These are phyloP conservation scores for Sanghuangporus weigelae DNA, from an alignment of 1,284 basidiomycete species.

Conservation along the genomic window DNA sequence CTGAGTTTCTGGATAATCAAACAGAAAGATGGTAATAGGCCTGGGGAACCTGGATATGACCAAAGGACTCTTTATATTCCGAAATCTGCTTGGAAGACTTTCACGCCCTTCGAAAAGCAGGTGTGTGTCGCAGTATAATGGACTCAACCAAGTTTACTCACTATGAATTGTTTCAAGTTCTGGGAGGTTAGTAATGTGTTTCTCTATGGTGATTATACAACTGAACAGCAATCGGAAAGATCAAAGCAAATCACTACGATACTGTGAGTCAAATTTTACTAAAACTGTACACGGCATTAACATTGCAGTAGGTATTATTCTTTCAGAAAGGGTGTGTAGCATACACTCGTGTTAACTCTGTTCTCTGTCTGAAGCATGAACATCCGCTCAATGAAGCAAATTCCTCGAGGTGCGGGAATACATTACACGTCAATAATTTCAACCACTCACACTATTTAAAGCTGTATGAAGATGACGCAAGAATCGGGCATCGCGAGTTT, in stretches of 20 bases:
- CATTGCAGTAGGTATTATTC: slow-evolving; percentile 68
- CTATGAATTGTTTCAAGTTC: slow-evolving; percentile 49
- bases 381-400: slow-evolving; percentile 40
- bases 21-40: slow-evolving; percentile 79
- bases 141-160: not conserved
- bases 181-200: slow-evolving; percentile 65
- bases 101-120: slow-evolving; percentile 96
- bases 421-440: not conserved
- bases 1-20: not conserved
- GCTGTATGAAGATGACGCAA: slow-evolving; percentile 94
- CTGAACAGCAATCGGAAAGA: slow-evolving; percentile 33
- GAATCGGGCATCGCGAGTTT: slow-evolving; percentile 87
- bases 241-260: slow-evolving; percentile 94
- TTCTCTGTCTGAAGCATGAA: not conserved
- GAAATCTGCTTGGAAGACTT: slow-evolving; percentile 69
- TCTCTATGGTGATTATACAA: not conserved
- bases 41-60: slow-evolving; percentile 88
- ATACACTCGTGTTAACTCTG: not conserved
- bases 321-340: slow-evolving; percentile 88
- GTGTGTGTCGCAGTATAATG: slow-evolving; percentile 32
- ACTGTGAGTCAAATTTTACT: slow-evolving; percentile 45
- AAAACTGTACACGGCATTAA: slow-evolving; percentile 5
- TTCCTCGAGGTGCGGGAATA: slow-evolving; percentile 54
- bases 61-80: slow-evolving; percentile 87
- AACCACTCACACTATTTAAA: slow-evolving; percentile 34